Base-by-base conservation (phyloP, 1,284 basidiomycete genomes). In the Golubevia sp. region DNA sequence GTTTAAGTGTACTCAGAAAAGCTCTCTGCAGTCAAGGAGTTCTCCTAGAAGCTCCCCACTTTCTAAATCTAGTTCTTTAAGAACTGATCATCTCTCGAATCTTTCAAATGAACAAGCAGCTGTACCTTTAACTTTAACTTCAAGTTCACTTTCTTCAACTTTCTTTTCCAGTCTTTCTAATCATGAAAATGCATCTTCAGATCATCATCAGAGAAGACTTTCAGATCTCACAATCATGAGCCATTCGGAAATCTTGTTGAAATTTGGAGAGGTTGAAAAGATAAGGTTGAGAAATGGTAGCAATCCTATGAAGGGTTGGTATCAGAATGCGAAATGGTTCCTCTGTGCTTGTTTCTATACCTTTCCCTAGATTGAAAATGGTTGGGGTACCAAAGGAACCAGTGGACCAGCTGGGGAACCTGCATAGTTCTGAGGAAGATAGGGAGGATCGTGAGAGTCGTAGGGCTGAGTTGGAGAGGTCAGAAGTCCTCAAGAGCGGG, bases 281-380 rank as follows among this genome's bases (percentile, higher is more conserved):
- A 93, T 92, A 20, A 85, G 86, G 56, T 83, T 92, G 49, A 85
- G 85, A 65, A 94, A 89, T 74, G 92, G 93, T 52, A 91, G 92
- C 82, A 96, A 96, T 81, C 93, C 94, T 1, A 86, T 96, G 86
- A 74, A 94, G 61, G 89, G 91, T 70, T 92, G 90, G 82, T 96
- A 96, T 81, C 89, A 91, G 81, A 96, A 96, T 85, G 93, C 94
- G 68, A 92, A 93, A 79, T 81, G 78, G 75, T 74, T 81, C 64
- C 62, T 83, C 20, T 74, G 50, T 24, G 8, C 18, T 3, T 8
- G 5, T n/a, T 52, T 26, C 50, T 52, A n/a, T n/a, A 44, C 18
- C 38, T 8, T 44, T 44, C 18, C 38, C 38, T 44, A 44, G 18
- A 13, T 18, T 44, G 18, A 44, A 18, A 44, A 18, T 13, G 18